phyloP scores from a whole-genome alignment of 805 yeast species.

The Diddensiella caesifluorescens region DNA sequence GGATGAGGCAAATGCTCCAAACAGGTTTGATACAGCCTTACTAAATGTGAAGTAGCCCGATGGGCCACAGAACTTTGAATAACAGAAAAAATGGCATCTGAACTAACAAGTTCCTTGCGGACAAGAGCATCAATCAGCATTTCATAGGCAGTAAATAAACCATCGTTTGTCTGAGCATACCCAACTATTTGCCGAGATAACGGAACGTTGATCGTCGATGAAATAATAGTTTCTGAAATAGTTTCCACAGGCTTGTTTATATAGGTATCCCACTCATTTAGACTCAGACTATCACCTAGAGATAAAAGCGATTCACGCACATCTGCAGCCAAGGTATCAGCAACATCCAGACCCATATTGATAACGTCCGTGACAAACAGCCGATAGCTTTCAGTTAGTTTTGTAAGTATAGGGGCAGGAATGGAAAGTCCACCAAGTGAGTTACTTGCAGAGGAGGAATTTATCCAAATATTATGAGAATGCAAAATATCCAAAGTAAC shows the following conservation, averaged over 20 bases:
- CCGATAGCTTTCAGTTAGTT: constrained; percentile 10
- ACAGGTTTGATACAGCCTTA: constrained; percentile 12
- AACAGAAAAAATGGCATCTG: constrained; percentile 20
- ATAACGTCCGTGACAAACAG: constrained; percentile 17
- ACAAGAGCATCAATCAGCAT: constrained; percentile 16
- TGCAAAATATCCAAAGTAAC: constrained; percentile 13
- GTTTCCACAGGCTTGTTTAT: not conserved
- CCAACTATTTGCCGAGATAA: constrained; percentile 19
- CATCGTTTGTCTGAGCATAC: constrained; percentile 15
- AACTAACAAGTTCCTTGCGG: constrained; percentile 12
- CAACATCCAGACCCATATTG: constrained; percentile 1
- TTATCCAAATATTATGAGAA: constrained; percentile 18
- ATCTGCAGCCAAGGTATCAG: not conserved
- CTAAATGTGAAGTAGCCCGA: constrained; percentile 6
- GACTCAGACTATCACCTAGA: constrained; percentile 8
- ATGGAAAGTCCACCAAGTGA: constrained; percentile 20
- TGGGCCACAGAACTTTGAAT: constrained; percentile 18
- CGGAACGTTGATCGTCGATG: constrained; percentile 8
- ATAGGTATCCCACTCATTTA: constrained; percentile 6
- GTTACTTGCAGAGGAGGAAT: constrained; percentile 9
- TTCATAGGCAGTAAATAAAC: constrained; percentile 14
- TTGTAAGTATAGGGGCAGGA: constrained; percentile 12
- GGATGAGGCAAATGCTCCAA: constrained; percentile 21
- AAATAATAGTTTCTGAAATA: too few species aligned
- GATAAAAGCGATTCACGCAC: constrained; percentile 8